Conservation (phyloP, 345 rosid species). For the Pugionium cornutum region DNA sequence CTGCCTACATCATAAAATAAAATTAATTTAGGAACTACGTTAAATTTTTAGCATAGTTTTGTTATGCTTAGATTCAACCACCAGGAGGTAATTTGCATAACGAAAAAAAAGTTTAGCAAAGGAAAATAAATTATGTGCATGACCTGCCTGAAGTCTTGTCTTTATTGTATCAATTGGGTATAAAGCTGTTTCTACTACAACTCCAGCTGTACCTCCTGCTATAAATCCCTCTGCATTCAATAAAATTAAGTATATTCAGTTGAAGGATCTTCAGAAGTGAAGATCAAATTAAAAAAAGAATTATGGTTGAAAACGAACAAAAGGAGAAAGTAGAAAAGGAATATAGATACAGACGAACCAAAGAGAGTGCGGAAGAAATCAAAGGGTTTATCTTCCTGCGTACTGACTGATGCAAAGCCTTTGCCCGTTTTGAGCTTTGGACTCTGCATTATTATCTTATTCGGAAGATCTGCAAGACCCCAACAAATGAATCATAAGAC, state of each 20-base stretch:
- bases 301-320: no score
- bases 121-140: background rate
- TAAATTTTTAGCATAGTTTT: no score
- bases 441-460: conserved; percentile 43
- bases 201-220: conserved; percentile 96
- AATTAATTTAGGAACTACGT: conserved; percentile 8
- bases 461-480: conserved; percentile 45
- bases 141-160: conserved; percentile 94
- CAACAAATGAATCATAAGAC: background rate
- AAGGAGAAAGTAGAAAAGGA: background rate
- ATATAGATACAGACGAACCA: no score
- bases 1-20: conserved; percentile 51
- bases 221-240: conserved; percentile 95
- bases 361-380: conserved; percentile 67
- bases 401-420: conserved; percentile 61
- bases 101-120: conserved; percentile 19
- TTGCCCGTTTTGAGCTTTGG: conserved; percentile 47
- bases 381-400: conserved; percentile 60
- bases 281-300: no score
- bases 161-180: conserved; percentile 93
- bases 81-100: no score
- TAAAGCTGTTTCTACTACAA: conserved; percentile 87
- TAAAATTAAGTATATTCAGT: no score
- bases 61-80: no score
- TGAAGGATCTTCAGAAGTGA: no score